Evolutionary conservation across 139 green algal species (phyloP).

Genomic region (Monoraphidium neglectum): DNA sequence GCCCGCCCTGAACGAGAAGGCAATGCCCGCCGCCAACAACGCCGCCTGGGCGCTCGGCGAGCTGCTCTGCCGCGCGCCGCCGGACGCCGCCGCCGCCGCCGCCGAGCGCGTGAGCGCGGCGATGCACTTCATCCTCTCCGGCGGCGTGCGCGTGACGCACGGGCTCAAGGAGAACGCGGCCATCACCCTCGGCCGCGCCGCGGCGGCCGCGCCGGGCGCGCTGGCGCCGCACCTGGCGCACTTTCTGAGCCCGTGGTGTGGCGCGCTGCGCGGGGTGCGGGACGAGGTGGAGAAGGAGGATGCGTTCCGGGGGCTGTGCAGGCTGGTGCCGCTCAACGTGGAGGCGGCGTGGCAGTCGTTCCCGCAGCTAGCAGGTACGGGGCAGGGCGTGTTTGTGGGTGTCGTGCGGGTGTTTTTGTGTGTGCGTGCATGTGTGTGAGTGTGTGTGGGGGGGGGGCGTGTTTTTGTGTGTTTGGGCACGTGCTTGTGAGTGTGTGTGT

Average conservation of each 20-base stretch:
- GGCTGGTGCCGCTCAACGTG: slow-evolving; percentile 72
- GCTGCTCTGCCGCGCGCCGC: slow-evolving; percentile 42
- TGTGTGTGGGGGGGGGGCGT: too few species aligned
- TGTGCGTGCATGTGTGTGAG: background rate
- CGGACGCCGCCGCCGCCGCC: background rate
- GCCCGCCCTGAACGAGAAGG: slow-evolving; percentile 34
- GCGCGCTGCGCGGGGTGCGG: slow-evolving; percentile 75
- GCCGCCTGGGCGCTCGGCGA: slow-evolving; percentile 93
- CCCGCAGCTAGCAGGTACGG: slow-evolving; percentile 38
- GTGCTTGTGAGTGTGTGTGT: too few species aligned
- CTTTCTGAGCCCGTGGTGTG: slow-evolving; percentile 85
- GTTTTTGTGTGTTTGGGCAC: too few species aligned
- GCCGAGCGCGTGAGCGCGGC: slow-evolving; percentile 17
- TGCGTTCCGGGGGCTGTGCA: slow-evolving; percentile 82
- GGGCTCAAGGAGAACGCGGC: slow-evolving; percentile 90
- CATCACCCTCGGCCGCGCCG: slow-evolving; percentile 89
- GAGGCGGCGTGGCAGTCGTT: slow-evolving; percentile 58
- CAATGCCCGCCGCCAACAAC: slow-evolving; percentile 91
- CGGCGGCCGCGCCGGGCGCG: slow-evolving; percentile 57
- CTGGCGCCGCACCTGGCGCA: slow-evolving; percentile 77
- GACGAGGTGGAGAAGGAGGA: slow-evolving; percentile 96
- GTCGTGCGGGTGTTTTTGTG: background rate
- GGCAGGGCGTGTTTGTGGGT: background rate
- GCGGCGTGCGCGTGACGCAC: slow-evolving; percentile 59
- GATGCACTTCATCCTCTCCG: slow-evolving; percentile 6